These are phyloP conservation scores for Cercospora sp. DNA, from an alignment of 2,329 filamentous ascomycete genomes.

Conservation along the genomic window DNA sequence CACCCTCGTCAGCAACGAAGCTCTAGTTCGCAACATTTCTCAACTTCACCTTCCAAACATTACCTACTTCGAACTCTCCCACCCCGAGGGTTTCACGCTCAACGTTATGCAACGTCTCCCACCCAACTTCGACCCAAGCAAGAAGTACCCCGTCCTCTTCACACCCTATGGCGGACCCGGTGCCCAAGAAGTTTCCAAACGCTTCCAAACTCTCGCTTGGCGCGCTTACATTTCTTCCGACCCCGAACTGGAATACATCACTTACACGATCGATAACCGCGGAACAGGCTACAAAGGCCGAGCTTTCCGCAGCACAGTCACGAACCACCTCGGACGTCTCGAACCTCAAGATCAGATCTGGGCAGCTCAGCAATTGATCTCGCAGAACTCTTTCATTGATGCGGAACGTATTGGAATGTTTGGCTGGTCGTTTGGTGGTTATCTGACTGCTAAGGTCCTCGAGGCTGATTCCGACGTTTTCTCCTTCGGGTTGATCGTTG, in stretches of 20 bases:
- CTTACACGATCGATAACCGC: slow-evolving; percentile 68
- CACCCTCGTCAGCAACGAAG: slow-evolving; percentile 62
- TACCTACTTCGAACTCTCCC: slow-evolving; percentile 62
- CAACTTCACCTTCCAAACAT: slow-evolving; percentile 65
- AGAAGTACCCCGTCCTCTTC: slow-evolving; percentile 67
- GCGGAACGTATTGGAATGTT: slow-evolving; percentile 63
- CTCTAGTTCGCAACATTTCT: slow-evolving; percentile 56
- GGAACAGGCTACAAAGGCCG: slow-evolving; percentile 67
- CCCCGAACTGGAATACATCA: slow-evolving; percentile 66
- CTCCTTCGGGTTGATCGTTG: slow-evolving; percentile 63
- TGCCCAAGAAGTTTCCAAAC: slow-evolving; percentile 62
- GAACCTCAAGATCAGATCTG: slow-evolving; percentile 69
- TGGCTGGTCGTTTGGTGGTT: slow-evolving; percentile 70
- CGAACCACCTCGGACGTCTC: slow-evolving; percentile 61
- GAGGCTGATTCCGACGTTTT: slow-evolving; percentile 63
- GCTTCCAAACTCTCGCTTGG: slow-evolving; percentile 59
- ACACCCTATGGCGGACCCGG: slow-evolving; percentile 69
- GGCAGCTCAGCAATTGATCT: slow-evolving; percentile 60
- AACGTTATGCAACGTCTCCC: slow-evolving; percentile 68
- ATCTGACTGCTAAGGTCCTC: slow-evolving; percentile 65
- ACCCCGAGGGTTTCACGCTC: slow-evolving; percentile 61
- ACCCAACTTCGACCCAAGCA: slow-evolving; percentile 61
- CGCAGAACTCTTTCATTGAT: slow-evolving; percentile 58
- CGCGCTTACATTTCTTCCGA: slow-evolving; percentile 66
- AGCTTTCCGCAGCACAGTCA: slow-evolving; percentile 60